phyloP scores from a whole-genome alignment of 1,284 basidiomycete genomes.

The Ceratobasidium sp. region DNA sequence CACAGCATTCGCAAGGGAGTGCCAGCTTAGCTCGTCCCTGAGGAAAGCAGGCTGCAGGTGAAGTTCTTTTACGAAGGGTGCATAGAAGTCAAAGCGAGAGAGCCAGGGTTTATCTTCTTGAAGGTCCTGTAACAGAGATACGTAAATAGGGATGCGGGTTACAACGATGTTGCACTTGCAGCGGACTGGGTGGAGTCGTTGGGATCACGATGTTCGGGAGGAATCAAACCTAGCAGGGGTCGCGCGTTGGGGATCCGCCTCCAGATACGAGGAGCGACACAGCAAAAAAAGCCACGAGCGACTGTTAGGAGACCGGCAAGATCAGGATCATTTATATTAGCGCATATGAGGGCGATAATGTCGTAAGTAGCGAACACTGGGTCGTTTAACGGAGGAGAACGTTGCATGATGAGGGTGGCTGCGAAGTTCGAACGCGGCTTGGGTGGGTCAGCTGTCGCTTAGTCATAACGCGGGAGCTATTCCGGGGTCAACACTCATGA shows the following conservation, averaged over 20 bases:
- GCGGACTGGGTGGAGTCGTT: background rate
- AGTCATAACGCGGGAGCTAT: no score
- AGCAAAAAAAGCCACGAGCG: conserved; percentile 1
- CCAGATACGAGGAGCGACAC: conserved; percentile 2
- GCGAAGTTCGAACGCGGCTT: no score
- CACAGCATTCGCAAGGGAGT: background rate
- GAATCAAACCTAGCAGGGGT: background rate
- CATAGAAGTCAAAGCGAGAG: background rate
- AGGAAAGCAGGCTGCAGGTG: background rate
- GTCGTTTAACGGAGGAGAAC: background rate
- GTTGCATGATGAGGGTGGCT: no score
- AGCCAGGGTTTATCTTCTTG: background rate
- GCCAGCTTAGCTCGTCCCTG: background rate
- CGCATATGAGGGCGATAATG: background rate
- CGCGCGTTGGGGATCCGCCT: background rate
- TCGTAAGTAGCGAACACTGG: background rate
- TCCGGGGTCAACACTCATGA: no score
- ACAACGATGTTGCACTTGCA: background rate
- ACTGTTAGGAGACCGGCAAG: background rate
- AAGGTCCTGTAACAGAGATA: background rate
- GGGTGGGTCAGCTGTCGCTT: no score
- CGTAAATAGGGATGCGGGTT: background rate
- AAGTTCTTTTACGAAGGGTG: background rate
- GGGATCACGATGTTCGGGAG: background rate
- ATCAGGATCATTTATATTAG: background rate